Conservation (phyloP, 768 basidiomycete species). For the Leccinum barrowsii region DNA sequence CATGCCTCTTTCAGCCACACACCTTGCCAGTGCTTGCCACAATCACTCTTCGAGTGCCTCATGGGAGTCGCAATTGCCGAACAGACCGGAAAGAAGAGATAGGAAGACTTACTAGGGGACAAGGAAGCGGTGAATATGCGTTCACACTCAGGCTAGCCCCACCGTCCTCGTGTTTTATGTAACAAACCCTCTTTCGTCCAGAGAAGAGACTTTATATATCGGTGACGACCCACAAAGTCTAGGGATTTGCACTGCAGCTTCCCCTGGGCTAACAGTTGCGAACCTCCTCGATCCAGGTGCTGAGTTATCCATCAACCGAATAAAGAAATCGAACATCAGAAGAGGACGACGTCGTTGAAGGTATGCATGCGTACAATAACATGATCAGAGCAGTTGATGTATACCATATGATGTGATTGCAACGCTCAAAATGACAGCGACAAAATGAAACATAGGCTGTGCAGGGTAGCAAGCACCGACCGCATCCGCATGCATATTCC, state of each 20-base stretch:
- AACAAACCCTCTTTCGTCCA: too few relatives aligned
- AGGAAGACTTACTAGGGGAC: not conserved
- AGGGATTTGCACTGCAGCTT: not conserved
- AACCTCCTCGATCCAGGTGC: not conserved
- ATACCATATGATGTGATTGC: not conserved
- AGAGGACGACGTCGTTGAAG: not conserved
- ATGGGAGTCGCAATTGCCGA: not conserved
- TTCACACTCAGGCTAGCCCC: too few relatives aligned
- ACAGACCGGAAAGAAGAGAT: not conserved
- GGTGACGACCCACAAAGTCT: not conserved
- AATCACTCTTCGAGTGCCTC: not conserved
- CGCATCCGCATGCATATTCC: slow-evolving; percentile 35
- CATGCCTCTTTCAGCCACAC: not conserved
- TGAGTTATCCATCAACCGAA: not conserved
- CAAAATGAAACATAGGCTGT: not conserved
- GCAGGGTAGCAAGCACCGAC: not conserved
- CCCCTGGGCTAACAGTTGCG: not conserved
- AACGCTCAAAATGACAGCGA: not conserved
- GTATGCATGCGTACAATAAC: not conserved
- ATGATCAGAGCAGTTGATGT: slow-evolving; percentile 4
- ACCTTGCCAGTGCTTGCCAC: not conserved
- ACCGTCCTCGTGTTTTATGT: not conserved
- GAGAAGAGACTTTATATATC: too few relatives aligned
- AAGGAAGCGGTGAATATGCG: not conserved
- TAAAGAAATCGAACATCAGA: not conserved